Conservation (phyloP, 2,329 filamentous ascomycete genomes). For the Cladosporium phlei region DNA sequence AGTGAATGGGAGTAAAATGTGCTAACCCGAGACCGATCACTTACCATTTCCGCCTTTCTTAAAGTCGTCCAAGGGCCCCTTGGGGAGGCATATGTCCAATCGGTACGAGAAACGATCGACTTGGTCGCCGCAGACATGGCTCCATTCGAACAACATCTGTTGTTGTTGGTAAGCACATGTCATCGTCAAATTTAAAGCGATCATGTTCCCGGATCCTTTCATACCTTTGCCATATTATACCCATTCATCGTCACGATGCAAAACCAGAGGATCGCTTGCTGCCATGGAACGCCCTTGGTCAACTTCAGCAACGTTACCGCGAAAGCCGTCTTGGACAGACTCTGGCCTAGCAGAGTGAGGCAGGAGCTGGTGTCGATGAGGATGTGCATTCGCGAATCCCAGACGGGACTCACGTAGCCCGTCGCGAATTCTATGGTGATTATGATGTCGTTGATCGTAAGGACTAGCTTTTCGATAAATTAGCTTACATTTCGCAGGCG, state of each 20-base stretch:
- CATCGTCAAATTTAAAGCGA: neutral
- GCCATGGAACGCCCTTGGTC: slow-evolving; percentile 35
- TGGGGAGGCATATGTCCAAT: slow-evolving; percentile 43
- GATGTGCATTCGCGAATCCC: slow-evolving; percentile 52
- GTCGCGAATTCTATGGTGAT: slow-evolving; percentile 47
- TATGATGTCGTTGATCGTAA: slow-evolving; percentile 44
- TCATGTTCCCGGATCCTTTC: neutral
- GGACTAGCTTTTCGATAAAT: slow-evolving; percentile 33
- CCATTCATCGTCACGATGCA: slow-evolving; percentile 48
- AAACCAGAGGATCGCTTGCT: slow-evolving; percentile 38
- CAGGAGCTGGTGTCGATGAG: slow-evolving; percentile 45
- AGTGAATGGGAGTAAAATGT: neutral
- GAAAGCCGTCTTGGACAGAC: slow-evolving; percentile 36
- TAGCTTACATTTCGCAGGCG: slow-evolving; percentile 1
- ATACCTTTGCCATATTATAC: slow-evolving; percentile 44
- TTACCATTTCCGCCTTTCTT: slow-evolving; percentile 50
- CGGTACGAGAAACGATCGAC: slow-evolving; percentile 47
- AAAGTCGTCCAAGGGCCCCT: slow-evolving; percentile 39
- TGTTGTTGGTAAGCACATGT: slow-evolving; percentile 5
- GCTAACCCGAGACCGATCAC: slow-evolving; percentile 20
- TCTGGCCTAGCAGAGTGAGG: slow-evolving; percentile 36
- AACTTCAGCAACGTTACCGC: slow-evolving; percentile 40
- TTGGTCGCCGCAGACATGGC: slow-evolving; percentile 40
- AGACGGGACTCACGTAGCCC: slow-evolving; percentile 45
- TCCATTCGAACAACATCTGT: slow-evolving; percentile 45